Evolutionary conservation across 164 flowering plant species (phyloP).

Genomic region (Vitis labrusca): DNA sequence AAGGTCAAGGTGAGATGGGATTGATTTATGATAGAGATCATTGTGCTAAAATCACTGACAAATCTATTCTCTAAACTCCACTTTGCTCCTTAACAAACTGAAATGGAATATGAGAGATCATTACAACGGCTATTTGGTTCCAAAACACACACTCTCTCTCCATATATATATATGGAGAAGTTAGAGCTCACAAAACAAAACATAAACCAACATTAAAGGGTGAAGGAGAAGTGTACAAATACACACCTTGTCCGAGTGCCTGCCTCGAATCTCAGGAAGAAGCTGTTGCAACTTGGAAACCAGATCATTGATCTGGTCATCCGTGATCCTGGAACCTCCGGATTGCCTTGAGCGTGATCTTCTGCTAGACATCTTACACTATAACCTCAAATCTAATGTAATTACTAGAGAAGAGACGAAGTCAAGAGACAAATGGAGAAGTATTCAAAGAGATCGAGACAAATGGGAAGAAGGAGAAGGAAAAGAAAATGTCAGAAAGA

Average conservation of each 20-base stretch:
- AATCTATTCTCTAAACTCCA: too few relatives aligned
- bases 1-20: too few relatives aligned
- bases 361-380: conserved; percentile 42
- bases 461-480: neutral
- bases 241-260: conserved; percentile 41
- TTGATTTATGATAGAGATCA: too few relatives aligned
- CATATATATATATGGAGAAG: too few relatives aligned
- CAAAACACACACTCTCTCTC: too few relatives aligned
- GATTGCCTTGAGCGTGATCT: conserved; percentile 42
- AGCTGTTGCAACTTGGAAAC: conserved; percentile 47
- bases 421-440: neutral
- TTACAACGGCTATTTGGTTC: too few relatives aligned
- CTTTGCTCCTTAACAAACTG: too few relatives aligned
- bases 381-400: too few relatives aligned
- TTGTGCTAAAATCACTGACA: too few relatives aligned
- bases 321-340: conserved; percentile 36
- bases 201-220: neutral
- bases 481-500: neutral
- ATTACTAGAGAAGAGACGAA: neutral
- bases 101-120: too few relatives aligned
- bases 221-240: neutral
- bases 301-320: conserved; percentile 51
- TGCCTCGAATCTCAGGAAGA: conserved; percentile 39
- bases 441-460: neutral
- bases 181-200: too few relatives aligned